Conservation (phyloP, 2,329 filamentous ascomycete genomes). For the Verticillium albo-atrum region DNA sequence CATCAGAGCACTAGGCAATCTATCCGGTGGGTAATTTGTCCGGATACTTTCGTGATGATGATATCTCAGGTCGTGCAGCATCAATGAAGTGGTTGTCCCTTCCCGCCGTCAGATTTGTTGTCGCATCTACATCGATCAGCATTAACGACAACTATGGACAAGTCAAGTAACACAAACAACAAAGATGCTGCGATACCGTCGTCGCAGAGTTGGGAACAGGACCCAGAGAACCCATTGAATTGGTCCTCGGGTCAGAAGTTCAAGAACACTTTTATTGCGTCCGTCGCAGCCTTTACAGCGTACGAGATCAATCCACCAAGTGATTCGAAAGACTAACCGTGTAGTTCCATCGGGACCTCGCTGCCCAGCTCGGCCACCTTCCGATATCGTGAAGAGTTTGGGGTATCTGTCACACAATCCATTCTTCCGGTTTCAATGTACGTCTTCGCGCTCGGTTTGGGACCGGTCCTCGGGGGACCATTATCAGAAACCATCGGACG, state of each 20-base stretch:
- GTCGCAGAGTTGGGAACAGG: neutral
- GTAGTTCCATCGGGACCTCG: slow-evolving; percentile 48
- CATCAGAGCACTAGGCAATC: neutral
- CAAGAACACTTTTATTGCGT: slow-evolving; percentile 31
- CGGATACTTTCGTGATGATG: neutral
- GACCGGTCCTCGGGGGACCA: slow-evolving; percentile 55
- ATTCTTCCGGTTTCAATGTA: slow-evolving; percentile 58
- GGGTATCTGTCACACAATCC: slow-evolving; percentile 48
- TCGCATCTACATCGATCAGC: neutral
- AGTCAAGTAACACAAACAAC: neutral
- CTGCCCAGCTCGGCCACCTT: slow-evolving; percentile 44
- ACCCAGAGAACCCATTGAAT: neutral
- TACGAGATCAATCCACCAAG: slow-evolving; percentile 19
- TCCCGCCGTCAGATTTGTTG: neutral
- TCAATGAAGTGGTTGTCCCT: neutral
- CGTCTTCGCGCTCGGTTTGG: slow-evolving; percentile 54
- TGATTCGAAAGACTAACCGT: slow-evolving; percentile 6
- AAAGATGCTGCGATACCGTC: neutral
- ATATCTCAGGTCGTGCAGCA: neutral
- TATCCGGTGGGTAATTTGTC: neutral
- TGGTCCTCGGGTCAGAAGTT: neutral
- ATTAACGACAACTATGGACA: neutral
- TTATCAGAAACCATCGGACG: slow-evolving; percentile 55
- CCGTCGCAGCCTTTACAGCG: slow-evolving; percentile 35
- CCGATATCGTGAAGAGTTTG: slow-evolving; percentile 47